Percentiles rank a stretch among this genome's conserved stretches.
Evolutionary conservation across 2,329 filamentous ascomycete genomes (phyloP).

Genomic region (Xylariaceae sp.): DNA sequence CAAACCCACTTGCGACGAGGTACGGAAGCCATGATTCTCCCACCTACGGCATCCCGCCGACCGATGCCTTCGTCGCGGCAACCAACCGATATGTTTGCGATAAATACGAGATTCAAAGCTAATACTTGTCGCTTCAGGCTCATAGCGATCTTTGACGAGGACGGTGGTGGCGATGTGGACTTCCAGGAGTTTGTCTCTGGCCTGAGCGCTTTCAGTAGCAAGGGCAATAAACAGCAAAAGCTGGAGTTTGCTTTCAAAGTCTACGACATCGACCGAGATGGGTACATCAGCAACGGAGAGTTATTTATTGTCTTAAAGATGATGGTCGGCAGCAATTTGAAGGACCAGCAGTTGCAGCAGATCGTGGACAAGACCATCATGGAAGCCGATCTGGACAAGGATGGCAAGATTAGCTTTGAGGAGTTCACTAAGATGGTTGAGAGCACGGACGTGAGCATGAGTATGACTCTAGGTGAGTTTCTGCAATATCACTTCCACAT

Average conservation of each 20-base stretch:
- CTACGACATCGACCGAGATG: conserved; percentile 98
- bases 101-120: conserved; percentile 1
- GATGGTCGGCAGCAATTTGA: conserved; percentile 99
- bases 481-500: not conserved
- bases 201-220: conserved; percentile 90
- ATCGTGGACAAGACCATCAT: conserved; percentile 99
- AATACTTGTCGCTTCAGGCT: conserved; percentile 54
- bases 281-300: conserved; percentile 98
- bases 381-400: conserved; percentile 93
- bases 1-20: conserved; percentile 94
- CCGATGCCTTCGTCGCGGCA: not conserved
- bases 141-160: conserved; percentile 99
- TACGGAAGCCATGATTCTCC: conserved; percentile 37
- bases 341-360: conserved; percentile 97
- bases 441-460: conserved; percentile 77
- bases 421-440: conserved; percentile 99
- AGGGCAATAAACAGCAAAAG: conserved; percentile 99
- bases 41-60: not conserved
- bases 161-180: conserved; percentile 95
- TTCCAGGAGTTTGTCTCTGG: conserved; percentile 98
- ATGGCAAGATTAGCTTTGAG: conserved; percentile 98
- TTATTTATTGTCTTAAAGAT: conserved; percentile 99
- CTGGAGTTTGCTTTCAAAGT: conserved; percentile 97
- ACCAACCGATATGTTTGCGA: not conserved
- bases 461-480: conserved; percentile 64